Percentiles rank a stretch among this genome's conserved stretches.
Conservation (phyloP, 306 rosid species). For the Rosa persica region DNA sequence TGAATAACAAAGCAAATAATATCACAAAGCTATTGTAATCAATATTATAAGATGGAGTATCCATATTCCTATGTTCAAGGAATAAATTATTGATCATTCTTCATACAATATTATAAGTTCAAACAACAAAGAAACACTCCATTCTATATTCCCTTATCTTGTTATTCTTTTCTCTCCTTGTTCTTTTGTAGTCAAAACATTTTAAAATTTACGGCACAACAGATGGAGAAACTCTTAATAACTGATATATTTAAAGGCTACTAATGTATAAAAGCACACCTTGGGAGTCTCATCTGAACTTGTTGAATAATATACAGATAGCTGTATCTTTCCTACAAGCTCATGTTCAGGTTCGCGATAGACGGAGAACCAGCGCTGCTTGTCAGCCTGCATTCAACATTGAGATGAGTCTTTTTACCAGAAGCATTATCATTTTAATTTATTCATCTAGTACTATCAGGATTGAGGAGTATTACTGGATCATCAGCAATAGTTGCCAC, state of each 20-base stretch:
- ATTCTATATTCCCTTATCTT: background rate
- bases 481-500: slow-evolving; percentile 82
- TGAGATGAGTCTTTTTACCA: slow-evolving; percentile 28
- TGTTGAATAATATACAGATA: slow-evolving; percentile 64
- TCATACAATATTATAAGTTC: background rate
- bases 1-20: slow-evolving; percentile 28
- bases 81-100: background rate
- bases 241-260: slow-evolving; percentile 4
- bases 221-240: slow-evolving; percentile 9
- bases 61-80: background rate
- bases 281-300: slow-evolving; percentile 83
- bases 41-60: background rate
- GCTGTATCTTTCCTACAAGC: slow-evolving; percentile 85
- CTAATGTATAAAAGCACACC: slow-evolving; percentile 41
- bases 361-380: slow-evolving; percentile 93
- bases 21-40: slow-evolving; percentile 5
- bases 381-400: slow-evolving; percentile 73
- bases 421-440: slow-evolving; percentile 21
- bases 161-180: background rate
- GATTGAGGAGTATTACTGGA: slow-evolving; percentile 53
- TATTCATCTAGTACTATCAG: slow-evolving; percentile 1
- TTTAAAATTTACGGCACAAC: slow-evolving; percentile 5
- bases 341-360: slow-evolving; percentile 81
- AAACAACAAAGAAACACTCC: background rate
- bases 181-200: background rate